Evolutionary conservation across 1,139 yeast genomes (phyloP).

Genomic region (Yamadazyma sp.): DNA sequence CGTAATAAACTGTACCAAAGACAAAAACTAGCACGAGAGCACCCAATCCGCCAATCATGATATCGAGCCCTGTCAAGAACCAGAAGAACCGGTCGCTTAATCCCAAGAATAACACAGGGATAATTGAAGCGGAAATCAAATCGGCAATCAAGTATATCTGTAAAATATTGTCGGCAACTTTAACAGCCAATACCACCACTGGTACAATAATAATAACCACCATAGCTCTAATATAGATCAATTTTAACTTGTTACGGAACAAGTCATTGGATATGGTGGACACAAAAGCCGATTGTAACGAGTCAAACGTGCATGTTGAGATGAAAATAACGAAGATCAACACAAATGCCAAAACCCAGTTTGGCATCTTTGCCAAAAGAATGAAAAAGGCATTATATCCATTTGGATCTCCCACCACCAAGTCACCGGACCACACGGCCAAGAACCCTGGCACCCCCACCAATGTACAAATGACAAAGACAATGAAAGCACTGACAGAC

Average conservation of each 20-base stretch:
- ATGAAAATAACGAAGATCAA: constrained; percentile 70
- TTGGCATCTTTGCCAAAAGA: constrained; percentile 71
- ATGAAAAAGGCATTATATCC: constrained; percentile 71
- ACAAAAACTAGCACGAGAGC: constrained; percentile 78
- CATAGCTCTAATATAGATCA: constrained; percentile 66
- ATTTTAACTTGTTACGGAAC: constrained; percentile 74
- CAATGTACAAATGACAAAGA: constrained; percentile 62
- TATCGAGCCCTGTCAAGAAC: constrained; percentile 78
- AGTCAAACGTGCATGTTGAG: constrained; percentile 88
- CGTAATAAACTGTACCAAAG: constrained; percentile 79
- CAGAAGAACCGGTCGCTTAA: constrained; percentile 59
- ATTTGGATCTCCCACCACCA: constrained; percentile 56
- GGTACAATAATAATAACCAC: constrained; percentile 82
- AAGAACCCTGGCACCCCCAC: constrained; percentile 83
- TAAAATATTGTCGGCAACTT: constrained; percentile 77
- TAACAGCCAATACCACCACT: constrained; percentile 76
- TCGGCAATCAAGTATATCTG: constrained; percentile 91
- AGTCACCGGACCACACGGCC: constrained; percentile 87
- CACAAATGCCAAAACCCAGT: constrained; percentile 84
- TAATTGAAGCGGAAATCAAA: constrained; percentile 79
- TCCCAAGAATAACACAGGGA: constrained; percentile 85
- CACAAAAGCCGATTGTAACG: constrained; percentile 85
- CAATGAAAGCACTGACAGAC: constrained; percentile 66
- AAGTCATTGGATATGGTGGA: constrained; percentile 87
- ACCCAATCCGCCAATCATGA: constrained; percentile 80